Percentiles rank a stretch among this genome's conserved stretches.
Conservation (phyloP, 1,284 basidiomycete genomes). For the Waitea zeae region DNA sequence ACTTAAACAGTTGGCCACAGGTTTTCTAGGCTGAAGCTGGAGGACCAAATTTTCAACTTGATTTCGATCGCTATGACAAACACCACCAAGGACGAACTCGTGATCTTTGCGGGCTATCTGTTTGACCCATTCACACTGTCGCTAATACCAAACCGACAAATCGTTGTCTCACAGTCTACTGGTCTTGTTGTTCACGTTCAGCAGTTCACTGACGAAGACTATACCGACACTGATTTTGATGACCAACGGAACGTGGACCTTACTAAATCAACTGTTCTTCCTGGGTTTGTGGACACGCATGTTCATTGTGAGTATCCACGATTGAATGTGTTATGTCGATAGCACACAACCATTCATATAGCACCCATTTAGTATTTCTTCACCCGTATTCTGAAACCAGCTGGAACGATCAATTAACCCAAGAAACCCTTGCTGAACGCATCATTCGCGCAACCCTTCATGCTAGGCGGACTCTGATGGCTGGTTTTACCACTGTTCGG, state of each 20-base stretch:
- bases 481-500: slow-evolving; percentile 54
- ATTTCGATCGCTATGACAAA: no score
- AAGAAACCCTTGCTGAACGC: slow-evolving; percentile 34
- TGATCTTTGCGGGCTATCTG: slow-evolving; percentile 11
- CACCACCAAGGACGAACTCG: no score
- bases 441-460: slow-evolving; percentile 44
- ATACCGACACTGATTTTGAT: slow-evolving; percentile 6
- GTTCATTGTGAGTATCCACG: slow-evolving; percentile 46
- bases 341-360: neutral
- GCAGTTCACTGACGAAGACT: slow-evolving; percentile 7
- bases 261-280: slow-evolving; percentile 30
- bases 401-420: slow-evolving; percentile 46
- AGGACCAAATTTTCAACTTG: no score
- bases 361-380: slow-evolving; percentile 29
- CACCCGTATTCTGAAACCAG: slow-evolving; percentile 41
- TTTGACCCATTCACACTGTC: slow-evolving; percentile 21
- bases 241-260: slow-evolving; percentile 25
- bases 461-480: slow-evolving; percentile 38
- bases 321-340: slow-evolving; percentile 1
- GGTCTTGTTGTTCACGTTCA: slow-evolving; percentile 19
- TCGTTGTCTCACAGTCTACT: slow-evolving; percentile 19
- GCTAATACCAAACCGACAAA: slow-evolving; percentile 18
- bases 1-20: no score
- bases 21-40: no score
- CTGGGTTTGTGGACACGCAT: slow-evolving; percentile 51